phyloP scores from a whole-genome alignment of 2,329 filamentous ascomycete species.

The Xylaria multiplex region DNA sequence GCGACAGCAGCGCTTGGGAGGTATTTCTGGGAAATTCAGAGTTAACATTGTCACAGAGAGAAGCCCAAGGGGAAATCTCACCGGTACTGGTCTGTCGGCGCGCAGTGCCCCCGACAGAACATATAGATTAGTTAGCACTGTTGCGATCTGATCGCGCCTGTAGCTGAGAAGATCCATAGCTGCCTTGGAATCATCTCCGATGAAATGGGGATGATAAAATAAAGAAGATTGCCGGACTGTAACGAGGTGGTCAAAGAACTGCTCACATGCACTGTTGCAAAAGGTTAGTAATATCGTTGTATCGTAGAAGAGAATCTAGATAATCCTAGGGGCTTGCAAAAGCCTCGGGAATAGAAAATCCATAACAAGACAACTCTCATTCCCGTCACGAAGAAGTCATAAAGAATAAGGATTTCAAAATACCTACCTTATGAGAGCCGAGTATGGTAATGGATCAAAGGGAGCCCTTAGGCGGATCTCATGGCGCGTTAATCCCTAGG shows the following conservation, averaged over 20 bases:
- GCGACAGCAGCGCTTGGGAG: conserved; percentile 66
- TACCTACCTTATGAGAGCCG: conserved; percentile 60
- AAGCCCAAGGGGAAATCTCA: conserved; percentile 43
- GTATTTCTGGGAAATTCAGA: conserved; percentile 54
- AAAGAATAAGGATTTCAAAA: background rate
- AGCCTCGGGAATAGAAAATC: background rate
- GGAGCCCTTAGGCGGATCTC: conserved; percentile 67
- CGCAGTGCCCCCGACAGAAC: conserved; percentile 66
- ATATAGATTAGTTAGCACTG: conserved; percentile 67
- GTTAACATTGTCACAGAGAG: conserved; percentile 13
- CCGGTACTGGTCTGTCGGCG: conserved; percentile 60
- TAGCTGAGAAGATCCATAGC: conserved; percentile 60
- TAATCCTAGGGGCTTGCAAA: background rate
- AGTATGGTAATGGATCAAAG: conserved; percentile 67
- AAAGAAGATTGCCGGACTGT: conserved; percentile 66
- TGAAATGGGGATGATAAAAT: conserved; percentile 65
- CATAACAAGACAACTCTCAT: background rate
- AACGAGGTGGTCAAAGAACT: conserved; percentile 68
- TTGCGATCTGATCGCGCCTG: conserved; percentile 66
- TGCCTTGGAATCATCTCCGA: conserved; percentile 61
- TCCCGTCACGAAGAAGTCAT: background rate
- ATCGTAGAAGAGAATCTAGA: background rate
- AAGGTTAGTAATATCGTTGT: conserved; percentile 4
- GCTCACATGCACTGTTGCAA: conserved; percentile 55
- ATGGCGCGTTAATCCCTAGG: conserved; percentile 63